Conservation (phyloP, 371 early-diverging fungal genomes). For the Lichtheimia corymbifera region DNA sequence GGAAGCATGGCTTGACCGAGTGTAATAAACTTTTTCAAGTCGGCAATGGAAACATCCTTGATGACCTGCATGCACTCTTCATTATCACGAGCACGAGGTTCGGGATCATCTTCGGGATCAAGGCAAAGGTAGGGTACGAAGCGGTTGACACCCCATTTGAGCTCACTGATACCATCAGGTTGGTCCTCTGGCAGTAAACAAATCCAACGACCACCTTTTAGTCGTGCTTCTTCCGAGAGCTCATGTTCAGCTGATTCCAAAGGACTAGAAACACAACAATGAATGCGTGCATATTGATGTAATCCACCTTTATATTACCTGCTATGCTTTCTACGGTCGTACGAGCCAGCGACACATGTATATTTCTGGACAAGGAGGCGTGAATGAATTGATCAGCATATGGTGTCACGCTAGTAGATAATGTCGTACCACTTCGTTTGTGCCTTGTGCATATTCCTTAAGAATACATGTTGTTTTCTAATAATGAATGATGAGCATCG, state of each 20-base stretch:
- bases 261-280: constrained; percentile 22
- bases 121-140: constrained; percentile 66
- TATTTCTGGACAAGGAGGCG: constrained; percentile 40
- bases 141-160: constrained; percentile 67
- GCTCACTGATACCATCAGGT: constrained; percentile 57
- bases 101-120: constrained; percentile 51
- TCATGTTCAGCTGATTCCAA: constrained; percentile 60
- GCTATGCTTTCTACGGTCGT: constrained; percentile 57
- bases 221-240: constrained; percentile 64
- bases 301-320: constrained; percentile 24
- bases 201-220: constrained; percentile 58
- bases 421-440: constrained; percentile 56
- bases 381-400: neutral
- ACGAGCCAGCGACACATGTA: constrained; percentile 61
- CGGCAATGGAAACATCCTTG: constrained; percentile 33
- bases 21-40: constrained; percentile 45
- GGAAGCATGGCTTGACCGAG: constrained; percentile 52
- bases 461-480: constrained; percentile 61
- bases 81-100: constrained; percentile 52
- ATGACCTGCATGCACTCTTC: constrained; percentile 57
- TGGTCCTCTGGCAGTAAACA: constrained; percentile 47
- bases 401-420: neutral
- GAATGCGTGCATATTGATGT: neutral
- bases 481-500: neutral
- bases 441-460: constrained; percentile 66